Percentiles rank a stretch among this genome's conserved stretches.
phyloP scores from a whole-genome alignment of 2,329 filamentous ascomycete genomes.

The Curvularia spicifera region DNA sequence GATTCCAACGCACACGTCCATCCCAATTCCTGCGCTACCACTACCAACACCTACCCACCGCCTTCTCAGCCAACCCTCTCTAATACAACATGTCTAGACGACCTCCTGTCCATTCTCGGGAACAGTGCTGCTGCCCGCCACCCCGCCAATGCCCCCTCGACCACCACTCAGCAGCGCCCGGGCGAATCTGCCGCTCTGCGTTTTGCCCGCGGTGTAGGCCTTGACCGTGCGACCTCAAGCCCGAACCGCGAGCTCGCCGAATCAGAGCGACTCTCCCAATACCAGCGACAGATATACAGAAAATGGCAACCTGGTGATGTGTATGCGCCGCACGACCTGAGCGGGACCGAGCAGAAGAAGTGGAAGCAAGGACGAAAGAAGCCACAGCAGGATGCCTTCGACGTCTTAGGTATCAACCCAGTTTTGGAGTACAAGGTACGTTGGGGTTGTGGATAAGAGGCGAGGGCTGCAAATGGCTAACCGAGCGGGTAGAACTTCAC shows the following conservation, averaged over 20 bases:
- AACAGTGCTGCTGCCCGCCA: constrained; percentile 16
- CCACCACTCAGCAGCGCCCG: neutral
- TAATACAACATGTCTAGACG: constrained; percentile 20
- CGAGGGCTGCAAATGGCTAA: constrained; percentile 22
- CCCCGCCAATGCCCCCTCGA: constrained; percentile 10
- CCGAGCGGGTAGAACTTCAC: constrained; percentile 75
- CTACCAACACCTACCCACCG: neutral
- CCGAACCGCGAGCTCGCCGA: constrained; percentile 34
- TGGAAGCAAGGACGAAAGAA: constrained; percentile 66
- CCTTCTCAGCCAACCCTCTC: constrained; percentile 2
- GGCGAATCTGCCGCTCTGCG: constrained; percentile 19
- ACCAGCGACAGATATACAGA: constrained; percentile 69
- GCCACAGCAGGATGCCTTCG: constrained; percentile 72
- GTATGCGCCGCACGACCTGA: constrained; percentile 89
- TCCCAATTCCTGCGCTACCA: neutral
- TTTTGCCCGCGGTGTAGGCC: constrained; percentile 29
- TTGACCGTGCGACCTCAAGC: constrained; percentile 24
- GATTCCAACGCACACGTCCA: neutral
- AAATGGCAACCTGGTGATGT: constrained; percentile 80
- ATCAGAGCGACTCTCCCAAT: constrained; percentile 52
- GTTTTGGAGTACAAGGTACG: constrained; percentile 83
- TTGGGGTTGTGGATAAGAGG: neutral
- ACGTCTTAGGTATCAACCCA: constrained; percentile 79
- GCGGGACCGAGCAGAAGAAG: constrained; percentile 77
- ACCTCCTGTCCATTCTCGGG: constrained; percentile 32